Base-by-base conservation (phyloP, 2,329 filamentous ascomycete genomes). In the Ceratocystis albifundus region DNA sequence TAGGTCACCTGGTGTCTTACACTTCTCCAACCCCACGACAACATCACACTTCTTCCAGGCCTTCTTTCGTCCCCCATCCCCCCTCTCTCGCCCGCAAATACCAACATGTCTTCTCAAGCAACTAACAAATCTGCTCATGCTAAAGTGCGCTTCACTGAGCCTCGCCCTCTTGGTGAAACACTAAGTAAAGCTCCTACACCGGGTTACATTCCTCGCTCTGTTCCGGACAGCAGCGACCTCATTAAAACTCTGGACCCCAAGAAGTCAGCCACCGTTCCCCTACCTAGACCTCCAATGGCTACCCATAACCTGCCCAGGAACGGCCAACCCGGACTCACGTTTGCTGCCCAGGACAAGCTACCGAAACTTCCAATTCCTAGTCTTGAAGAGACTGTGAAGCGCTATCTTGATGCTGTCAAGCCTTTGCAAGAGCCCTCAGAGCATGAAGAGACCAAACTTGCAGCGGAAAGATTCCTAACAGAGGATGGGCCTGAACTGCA, bases 301-400 rank as follows among this genome's bases (percentile, higher is more conserved):
- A 76, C 78, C 7, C 79, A 78, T 66, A 72, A 79, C 65, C 25
- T 36, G 15, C 80, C 84, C 66, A 75, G 82, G 72, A 75, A 79
- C 66, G 81, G 80, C 66, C 82, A 83, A 71, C 88, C 84, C 4
- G 87, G 91, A 65, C 85, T 96, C 74, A 97, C 94, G 0, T 99
- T 94, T 76, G 88, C 91, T 41, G 82, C 86, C 67, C 93, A 99
- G 75, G 90, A 96, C 70, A 88, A 85, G 70, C 82, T 99, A 6
- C 90, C 92, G 1, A 96, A 94, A 75, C 80, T 99, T 48, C 94
- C 94, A 6, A 96, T 99, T 65, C 94, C 93, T 0, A 90, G 96
- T 12, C 81, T 99, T 3, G 88, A 92, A 62, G 78, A 79, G 68
- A 90, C 89, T 0, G 88, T 88, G 74, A 81, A 85, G 70, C 91